Percentiles rank a stretch among this genome's conserved stretches.
These are phyloP conservation scores for Lachnellula occidentalis DNA, from an alignment of 2,329 filamentous ascomycete genomes.

Conservation along the genomic window DNA sequence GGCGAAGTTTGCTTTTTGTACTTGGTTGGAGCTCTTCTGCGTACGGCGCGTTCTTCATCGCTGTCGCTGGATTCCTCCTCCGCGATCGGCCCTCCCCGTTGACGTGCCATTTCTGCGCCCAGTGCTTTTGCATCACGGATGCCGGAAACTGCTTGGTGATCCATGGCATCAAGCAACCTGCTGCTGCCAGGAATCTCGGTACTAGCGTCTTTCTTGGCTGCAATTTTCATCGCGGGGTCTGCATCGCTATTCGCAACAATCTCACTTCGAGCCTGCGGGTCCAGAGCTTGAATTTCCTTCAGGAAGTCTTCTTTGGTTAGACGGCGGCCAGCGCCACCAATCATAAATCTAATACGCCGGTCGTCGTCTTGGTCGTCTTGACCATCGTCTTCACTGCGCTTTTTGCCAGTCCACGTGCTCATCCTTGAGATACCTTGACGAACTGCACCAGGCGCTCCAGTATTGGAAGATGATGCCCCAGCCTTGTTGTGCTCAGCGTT, in stretches of 20 bases:
- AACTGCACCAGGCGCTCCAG: slow-evolving; percentile 2
- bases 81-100: slow-evolving; percentile 11
- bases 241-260: slow-evolving; percentile 27
- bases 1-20: too few relatives aligned
- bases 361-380: slow-evolving; percentile 58
- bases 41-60: neutral
- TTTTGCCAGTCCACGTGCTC: slow-evolving; percentile 25
- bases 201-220: slow-evolving; percentile 27
- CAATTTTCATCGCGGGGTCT: slow-evolving; percentile 25
- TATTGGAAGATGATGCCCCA: neutral
- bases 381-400: slow-evolving; percentile 17
- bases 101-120: slow-evolving; percentile 18
- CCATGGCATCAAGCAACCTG: slow-evolving; percentile 35
- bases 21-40: neutral
- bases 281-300: slow-evolving; percentile 64
- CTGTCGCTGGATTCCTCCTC: slow-evolving; percentile 2
- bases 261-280: slow-evolving; percentile 50
- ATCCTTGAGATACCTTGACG: slow-evolving; percentile 25
- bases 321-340: slow-evolving; percentile 64
- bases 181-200: slow-evolving; percentile 19
- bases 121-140: slow-evolving; percentile 11
- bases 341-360: slow-evolving; percentile 68
- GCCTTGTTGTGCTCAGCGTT: slow-evolving; percentile 3
- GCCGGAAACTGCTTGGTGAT: slow-evolving; percentile 10
- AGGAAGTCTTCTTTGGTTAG: slow-evolving; percentile 82